Conservation (phyloP, 179 eudicot species). For the Beta corolliflora region DNA sequence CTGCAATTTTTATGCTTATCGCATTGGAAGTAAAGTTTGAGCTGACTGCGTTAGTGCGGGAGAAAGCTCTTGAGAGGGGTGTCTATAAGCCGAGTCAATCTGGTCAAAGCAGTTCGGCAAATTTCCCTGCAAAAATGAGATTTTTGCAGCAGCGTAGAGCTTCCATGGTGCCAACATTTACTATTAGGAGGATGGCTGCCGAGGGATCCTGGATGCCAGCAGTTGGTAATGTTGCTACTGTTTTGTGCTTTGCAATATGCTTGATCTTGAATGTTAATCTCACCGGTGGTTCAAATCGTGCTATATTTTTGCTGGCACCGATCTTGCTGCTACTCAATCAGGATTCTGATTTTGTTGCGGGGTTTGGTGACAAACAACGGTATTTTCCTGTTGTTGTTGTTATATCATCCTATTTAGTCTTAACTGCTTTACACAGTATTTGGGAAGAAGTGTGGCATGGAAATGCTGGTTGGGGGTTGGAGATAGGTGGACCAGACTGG, state of each 20-base stretch:
- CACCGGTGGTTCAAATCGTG: conserved; percentile 95
- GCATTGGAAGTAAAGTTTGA: conserved; percentile 93
- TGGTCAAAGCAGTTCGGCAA: conserved; percentile 56
- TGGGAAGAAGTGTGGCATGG: conserved; percentile 98
- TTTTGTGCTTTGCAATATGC: conserved; percentile 93
- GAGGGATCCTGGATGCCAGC: conserved; percentile 99
- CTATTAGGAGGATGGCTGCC: conserved; percentile 81
- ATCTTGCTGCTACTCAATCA: conserved; percentile 88
- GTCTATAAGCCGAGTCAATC: conserved; percentile 62
- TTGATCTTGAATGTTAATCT: conserved; percentile 79
- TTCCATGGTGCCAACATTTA: conserved; percentile 67
- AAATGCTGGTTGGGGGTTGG: conserved; percentile 86
- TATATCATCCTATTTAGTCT: conserved; percentile 73
- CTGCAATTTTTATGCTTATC: conserved; percentile 95
- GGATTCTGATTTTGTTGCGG: conserved; percentile 96
- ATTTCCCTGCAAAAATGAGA: conserved; percentile 74
- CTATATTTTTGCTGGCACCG: conserved; percentile 96
- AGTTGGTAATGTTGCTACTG: conserved; percentile 94
- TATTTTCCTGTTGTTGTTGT: conserved; percentile 86
- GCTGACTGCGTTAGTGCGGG: conserved; percentile 77
- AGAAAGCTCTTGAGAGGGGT: conserved; percentile 68
- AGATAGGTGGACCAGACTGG: conserved; percentile 92
- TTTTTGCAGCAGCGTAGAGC: conserved; percentile 90
- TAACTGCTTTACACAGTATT: conserved; percentile 69
- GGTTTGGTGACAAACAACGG: conserved; percentile 97